Evolutionary conservation across 768 basidiomycete species (phyloP).

Genomic region (Boletellus ananas): DNA sequence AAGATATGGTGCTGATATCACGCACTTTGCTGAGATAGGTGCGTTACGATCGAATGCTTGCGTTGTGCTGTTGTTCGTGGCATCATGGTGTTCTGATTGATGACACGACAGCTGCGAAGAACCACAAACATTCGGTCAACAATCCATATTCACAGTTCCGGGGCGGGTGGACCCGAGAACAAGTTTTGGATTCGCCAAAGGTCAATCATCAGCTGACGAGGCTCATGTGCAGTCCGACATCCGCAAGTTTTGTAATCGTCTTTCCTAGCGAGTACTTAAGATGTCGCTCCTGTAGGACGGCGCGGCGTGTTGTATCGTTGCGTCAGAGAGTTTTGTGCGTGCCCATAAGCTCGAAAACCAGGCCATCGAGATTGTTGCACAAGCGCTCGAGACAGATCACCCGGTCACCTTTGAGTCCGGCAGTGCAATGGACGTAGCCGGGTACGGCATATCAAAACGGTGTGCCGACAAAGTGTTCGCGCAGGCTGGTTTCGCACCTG

Average conservation of each 20-base stretch:
- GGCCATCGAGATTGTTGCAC: constrained; percentile 76
- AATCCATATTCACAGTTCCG: constrained; percentile 88
- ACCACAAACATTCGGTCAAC: constrained; percentile 75
- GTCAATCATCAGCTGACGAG: constrained; percentile 73
- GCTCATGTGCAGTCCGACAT: constrained; percentile 87
- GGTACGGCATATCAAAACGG: constrained; percentile 69
- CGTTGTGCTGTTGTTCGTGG: not conserved
- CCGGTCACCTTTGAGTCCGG: constrained; percentile 58
- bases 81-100: not conserved
- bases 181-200: constrained; percentile 62
- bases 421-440: constrained; percentile 79
- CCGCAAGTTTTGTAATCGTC: constrained; percentile 36
- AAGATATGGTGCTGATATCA: constrained; percentile 64
- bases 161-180: constrained; percentile 69
- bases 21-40: constrained; percentile 78
- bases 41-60: constrained; percentile 10
- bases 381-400: constrained; percentile 63
- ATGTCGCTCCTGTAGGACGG: constrained; percentile 48
- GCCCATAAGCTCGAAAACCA: constrained; percentile 74
- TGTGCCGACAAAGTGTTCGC: constrained; percentile 67
- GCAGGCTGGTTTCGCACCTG: constrained; percentile 64
- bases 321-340: constrained; percentile 75
- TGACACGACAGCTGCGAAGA: constrained; percentile 63
- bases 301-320: constrained; percentile 72
- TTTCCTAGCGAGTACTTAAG: not conserved